Evolutionary conservation across 1,284 basidiomycete species (phyloP).

Genomic region (Singerocomus inundabilis): DNA sequence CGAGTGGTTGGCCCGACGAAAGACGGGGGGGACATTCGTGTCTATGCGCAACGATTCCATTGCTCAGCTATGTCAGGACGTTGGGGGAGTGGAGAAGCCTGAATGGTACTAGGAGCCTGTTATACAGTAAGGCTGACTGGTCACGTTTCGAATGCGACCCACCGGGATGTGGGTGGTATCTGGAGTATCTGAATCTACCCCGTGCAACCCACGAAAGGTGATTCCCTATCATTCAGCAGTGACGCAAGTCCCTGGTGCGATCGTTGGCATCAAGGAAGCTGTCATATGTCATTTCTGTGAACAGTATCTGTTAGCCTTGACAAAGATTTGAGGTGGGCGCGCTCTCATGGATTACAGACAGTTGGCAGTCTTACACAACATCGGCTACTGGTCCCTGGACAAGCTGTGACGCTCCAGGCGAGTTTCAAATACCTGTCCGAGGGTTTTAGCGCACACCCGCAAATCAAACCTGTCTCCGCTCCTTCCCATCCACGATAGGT

Average conservation of each 20-base stretch:
- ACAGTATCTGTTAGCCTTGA: slow-evolving; percentile 5
- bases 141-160: slow-evolving; percentile 30
- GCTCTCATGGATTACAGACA: slow-evolving; percentile 4
- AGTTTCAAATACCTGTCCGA: slow-evolving; percentile 28
- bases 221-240: slow-evolving; percentile 12
- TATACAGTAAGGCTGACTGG: slow-evolving; percentile 20
- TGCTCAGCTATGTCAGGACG: slow-evolving; percentile 6
- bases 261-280: slow-evolving; percentile 15
- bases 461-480: slow-evolving; percentile 2
- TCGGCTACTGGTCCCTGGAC: slow-evolving; percentile 1
- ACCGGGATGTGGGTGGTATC: slow-evolving; percentile 7
- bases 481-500: neutral
- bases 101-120: slow-evolving; percentile 4
- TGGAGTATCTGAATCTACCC: slow-evolving; percentile 11
- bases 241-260: slow-evolving; percentile 20
- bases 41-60: slow-evolving; percentile 32
- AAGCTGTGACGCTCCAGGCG: slow-evolving; percentile 4
- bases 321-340: slow-evolving; percentile 4
- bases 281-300: slow-evolving; percentile 9
- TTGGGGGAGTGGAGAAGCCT: slow-evolving; percentile 5
- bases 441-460: slow-evolving; percentile 17
- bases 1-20: slow-evolving; percentile 20
- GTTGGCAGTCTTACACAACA: slow-evolving; percentile 15
- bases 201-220: slow-evolving; percentile 11
- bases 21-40: slow-evolving; percentile 26